These are phyloP conservation scores for Termitomyces sp. DNA, from an alignment of 768 basidiomycete genomes.

Conservation along the genomic window DNA sequence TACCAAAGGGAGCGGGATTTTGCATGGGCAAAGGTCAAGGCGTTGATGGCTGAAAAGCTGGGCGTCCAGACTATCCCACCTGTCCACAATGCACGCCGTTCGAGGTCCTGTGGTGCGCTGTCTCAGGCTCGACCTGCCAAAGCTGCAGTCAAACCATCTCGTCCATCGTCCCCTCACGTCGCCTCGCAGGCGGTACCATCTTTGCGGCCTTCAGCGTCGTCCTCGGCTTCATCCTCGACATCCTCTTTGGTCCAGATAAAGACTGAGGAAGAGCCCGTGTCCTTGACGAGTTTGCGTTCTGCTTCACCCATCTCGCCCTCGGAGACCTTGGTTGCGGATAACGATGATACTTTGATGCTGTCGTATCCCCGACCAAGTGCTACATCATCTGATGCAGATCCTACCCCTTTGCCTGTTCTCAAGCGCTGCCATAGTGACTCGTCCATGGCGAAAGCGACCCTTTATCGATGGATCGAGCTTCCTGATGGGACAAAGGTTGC, in stretches of 20 bases:
- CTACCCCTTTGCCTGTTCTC: neutral
- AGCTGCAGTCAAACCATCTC: neutral
- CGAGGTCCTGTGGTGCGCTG: neutral
- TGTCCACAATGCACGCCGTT: neutral
- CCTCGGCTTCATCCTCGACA: neutral
- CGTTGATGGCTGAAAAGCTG: slow-evolving; percentile 18
- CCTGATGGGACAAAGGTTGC: neutral
- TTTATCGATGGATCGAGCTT: neutral
- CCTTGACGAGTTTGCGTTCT: neutral
- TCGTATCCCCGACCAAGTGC: neutral
- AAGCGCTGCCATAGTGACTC: neutral
- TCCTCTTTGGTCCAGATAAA: neutral
- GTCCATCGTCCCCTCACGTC: neutral
- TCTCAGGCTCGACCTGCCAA: neutral
- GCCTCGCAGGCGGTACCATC: neutral
- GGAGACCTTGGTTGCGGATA: neutral
- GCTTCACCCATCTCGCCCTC: neutral
- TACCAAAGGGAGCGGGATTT: slow-evolving; percentile 29
- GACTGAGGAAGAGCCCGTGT: neutral
- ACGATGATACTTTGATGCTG: neutral
- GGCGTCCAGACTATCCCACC: neutral
- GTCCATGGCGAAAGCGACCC: neutral
- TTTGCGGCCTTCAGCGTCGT: neutral
- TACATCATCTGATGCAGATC: neutral
- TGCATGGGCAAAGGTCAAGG: slow-evolving; percentile 24